Evolutionary conservation across 2,329 filamentous ascomycete genomes (phyloP).

Genomic region (Pezicula radicicola): DNA sequence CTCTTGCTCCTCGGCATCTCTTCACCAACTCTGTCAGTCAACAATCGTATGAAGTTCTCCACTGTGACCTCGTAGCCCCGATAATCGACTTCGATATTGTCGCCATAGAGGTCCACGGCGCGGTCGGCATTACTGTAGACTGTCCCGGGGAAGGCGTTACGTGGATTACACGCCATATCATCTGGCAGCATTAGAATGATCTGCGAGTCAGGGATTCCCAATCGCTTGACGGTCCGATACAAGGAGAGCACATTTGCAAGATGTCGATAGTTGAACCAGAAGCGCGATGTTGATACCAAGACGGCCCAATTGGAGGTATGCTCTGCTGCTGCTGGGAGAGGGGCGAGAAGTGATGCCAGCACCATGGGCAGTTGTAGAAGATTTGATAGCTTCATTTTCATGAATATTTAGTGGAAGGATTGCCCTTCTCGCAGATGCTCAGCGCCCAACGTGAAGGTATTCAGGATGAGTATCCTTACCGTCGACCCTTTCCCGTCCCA

Average conservation of each 20-base stretch:
- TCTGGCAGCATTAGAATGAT: constrained; percentile 99
- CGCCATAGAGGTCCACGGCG: constrained; percentile 91
- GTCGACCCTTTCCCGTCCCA: too few relatives aligned
- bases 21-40: constrained; percentile 91
- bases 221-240: constrained; percentile 95
- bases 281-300: constrained; percentile 95
- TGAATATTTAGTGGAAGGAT: not conserved
- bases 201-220: constrained; percentile 96
- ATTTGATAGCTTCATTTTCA: constrained; percentile 48
- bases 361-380: constrained; percentile 38
- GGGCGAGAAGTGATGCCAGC: constrained; percentile 44
- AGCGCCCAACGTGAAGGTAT: not conserved
- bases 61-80: constrained; percentile 97
- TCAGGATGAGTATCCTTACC: not conserved
- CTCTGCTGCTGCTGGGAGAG: constrained; percentile 48
- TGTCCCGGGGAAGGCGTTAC: constrained; percentile 95
- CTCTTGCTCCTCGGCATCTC: constrained; percentile 95
- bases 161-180: constrained; percentile 99
- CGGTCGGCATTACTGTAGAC: constrained; percentile 98
- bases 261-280: constrained; percentile 99
- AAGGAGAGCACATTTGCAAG: constrained; percentile 96
- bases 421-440: not conserved
- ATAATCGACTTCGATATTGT: constrained; percentile 99
- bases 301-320: constrained; percentile 99
- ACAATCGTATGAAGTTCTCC: constrained; percentile 93